Evolutionary conservation across 208 protist genomes (phyloP).

Genomic region (Leishmania lainsoni): DNA sequence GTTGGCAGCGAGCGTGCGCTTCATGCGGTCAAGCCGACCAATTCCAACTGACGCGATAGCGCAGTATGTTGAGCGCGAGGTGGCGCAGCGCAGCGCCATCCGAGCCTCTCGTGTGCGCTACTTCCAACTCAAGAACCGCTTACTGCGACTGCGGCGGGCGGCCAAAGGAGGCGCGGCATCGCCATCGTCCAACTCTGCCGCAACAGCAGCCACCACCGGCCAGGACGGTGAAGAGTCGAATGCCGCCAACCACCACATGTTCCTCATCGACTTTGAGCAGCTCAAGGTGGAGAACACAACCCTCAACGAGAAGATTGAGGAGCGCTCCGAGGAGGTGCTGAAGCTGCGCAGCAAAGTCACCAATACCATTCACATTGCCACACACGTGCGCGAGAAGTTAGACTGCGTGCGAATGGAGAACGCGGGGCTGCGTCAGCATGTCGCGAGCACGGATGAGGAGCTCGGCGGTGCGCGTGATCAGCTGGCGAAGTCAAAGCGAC

Average conservation of each 20-base stretch:
- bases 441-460: constrained; percentile 90
- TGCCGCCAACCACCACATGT: constrained; percentile 90
- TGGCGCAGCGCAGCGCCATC: constrained; percentile 74
- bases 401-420: constrained; percentile 96
- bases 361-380: constrained; percentile 97
- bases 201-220: neutral
- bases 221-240: constrained; percentile 52
- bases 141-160: constrained; percentile 66
- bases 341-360: constrained; percentile 96
- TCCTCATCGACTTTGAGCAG: constrained; percentile 99
- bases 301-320: constrained; percentile 98
- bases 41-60: constrained; percentile 73
- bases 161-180: constrained; percentile 23
- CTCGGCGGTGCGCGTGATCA: constrained; percentile 84
- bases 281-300: constrained; percentile 99
- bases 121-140: constrained; percentile 88
- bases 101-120: constrained; percentile 88
- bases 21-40: constrained; percentile 72
- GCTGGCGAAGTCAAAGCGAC: constrained; percentile 92
- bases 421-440: constrained; percentile 77
- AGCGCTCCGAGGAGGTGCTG: constrained; percentile 97
- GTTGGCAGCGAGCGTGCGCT: constrained; percentile 50
- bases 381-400: constrained; percentile 98
- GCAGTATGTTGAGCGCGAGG: constrained; percentile 78
- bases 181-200: neutral